Base-by-base conservation (phyloP, 2,329 filamentous ascomycete genomes). In the Lasiodiplodia sp. region DNA sequence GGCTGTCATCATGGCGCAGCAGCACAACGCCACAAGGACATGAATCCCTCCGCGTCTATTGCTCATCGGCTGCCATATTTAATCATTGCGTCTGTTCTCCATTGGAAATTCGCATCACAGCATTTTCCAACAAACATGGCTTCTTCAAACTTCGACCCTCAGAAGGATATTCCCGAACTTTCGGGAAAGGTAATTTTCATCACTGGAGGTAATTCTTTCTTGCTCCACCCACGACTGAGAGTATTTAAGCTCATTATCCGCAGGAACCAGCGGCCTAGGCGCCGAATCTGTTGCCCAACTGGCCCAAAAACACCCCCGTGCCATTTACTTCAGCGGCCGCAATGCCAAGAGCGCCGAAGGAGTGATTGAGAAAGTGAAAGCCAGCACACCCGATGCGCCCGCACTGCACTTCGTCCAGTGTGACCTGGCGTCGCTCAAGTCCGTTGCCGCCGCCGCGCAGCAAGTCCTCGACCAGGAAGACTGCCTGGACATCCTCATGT, bases 401-500 rank as follows among this genome's bases (percentile, higher is more conserved):
- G 12, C 38, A 1, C 10, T 53, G 21, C 23, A 53, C 51, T 76
- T 79, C 70, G 74, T 84, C 4, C 73, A 78, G 2, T 77, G 84
- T 21, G 82, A 84, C 72, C 79, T 84, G 1, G 76, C 77, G 0
- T 81, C 79, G 14, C 79, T 83, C 69, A 69, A 76, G n/a, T 81
- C 79, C 18, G 78, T 83, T 62, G 73, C 76, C 31, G 68, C 74
- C 2, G 83, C 82, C 1, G 77, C 76, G 7, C 4, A 31, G 47
- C 76, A 79, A 1, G 81, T 85, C 73, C 73, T 74, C 4, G 53
- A 73, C 4, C 69, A 74, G 21, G 76, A 78, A n/a, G 56, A 72
- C 23, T 79, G 81, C 3, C 78, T 86, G 23, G 82, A 86, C 69
- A 74, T 84, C 31, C 75, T 85, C 5, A 77, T 84, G 67, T 78